Evolutionary conservation across 1,139 yeast genomes (phyloP).

Genomic region (Kluyveromyces marxianus): DNA sequence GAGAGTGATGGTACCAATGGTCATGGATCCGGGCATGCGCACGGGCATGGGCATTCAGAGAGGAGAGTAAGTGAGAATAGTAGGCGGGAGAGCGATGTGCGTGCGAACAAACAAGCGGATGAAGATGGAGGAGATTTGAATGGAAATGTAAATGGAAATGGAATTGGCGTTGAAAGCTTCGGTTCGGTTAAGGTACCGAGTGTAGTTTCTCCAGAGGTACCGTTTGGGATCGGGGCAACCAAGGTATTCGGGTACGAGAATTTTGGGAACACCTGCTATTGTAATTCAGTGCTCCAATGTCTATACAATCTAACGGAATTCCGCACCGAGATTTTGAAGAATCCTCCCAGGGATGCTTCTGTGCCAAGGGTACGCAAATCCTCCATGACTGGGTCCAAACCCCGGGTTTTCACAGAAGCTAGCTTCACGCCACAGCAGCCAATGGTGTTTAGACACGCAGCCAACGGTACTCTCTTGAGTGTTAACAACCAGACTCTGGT

Average conservation of each 20-base stretch:
- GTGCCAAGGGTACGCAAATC: conserved; percentile 33
- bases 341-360: conserved; percentile 33
- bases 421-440: conserved; percentile 13
- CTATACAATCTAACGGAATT: conserved; percentile 68
- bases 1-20: no score
- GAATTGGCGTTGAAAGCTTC: background rate
- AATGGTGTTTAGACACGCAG: background rate
- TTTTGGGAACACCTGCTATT: conserved; percentile 91
- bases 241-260: conserved; percentile 92
- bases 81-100: no score
- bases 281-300: conserved; percentile 87
- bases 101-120: no score
- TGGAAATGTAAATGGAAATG: no score
- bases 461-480: background rate
- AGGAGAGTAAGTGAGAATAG: no score
- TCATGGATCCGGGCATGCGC: no score
- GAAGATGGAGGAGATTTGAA: no score
- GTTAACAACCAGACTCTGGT: background rate
- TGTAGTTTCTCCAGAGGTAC: conserved; percentile 15
- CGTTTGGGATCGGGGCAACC: conserved; percentile 57
- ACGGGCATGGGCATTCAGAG: no score
- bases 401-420: conserved; percentile 39
- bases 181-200: background rate
- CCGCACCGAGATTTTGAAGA: conserved; percentile 47
- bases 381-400: conserved; percentile 38